These are phyloP conservation scores for Esteya vermicola DNA, from an alignment of 2,329 filamentous ascomycete species.

Conservation along the genomic window DNA sequence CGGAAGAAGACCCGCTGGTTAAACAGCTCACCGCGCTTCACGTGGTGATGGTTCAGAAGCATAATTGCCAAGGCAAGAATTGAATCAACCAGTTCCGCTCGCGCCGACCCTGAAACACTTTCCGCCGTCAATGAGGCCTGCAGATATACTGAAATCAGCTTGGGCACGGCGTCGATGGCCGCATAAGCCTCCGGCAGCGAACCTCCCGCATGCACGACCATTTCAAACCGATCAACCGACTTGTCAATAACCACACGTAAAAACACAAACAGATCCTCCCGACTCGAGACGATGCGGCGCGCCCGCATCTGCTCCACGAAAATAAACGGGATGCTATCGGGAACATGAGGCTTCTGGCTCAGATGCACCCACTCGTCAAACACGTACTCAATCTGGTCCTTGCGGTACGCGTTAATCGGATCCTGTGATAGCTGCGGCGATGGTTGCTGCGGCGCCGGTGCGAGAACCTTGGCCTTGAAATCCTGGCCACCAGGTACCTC, in stretches of 20 bases:
- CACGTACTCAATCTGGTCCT: slow-evolving; percentile 83
- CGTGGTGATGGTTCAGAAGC: slow-evolving; percentile 73
- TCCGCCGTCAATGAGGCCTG: slow-evolving; percentile 52
- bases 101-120: slow-evolving; percentile 31
- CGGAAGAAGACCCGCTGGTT: slow-evolving; percentile 86
- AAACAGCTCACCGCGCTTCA: slow-evolving; percentile 66
- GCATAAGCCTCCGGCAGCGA: slow-evolving; percentile 42
- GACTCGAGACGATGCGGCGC: slow-evolving; percentile 54
- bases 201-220: slow-evolving; percentile 46
- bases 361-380: slow-evolving; percentile 92
- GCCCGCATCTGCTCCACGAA: slow-evolving; percentile 79
- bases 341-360: slow-evolving; percentile 60
- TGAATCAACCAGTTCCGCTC: slow-evolving; percentile 60
- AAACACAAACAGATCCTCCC: slow-evolving; percentile 68
- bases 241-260: slow-evolving; percentile 69
- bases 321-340: slow-evolving; percentile 54
- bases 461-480: slow-evolving; percentile 49
- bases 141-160: slow-evolving; percentile 63
- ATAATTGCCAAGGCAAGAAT: slow-evolving; percentile 66
- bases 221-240: slow-evolving; percentile 66
- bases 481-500: slow-evolving; percentile 49
- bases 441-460: slow-evolving; percentile 24
- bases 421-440: slow-evolving; percentile 27
- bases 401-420: slow-evolving; percentile 43
- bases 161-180: slow-evolving; percentile 67